Evolutionary conservation across 2,329 filamentous ascomycete genomes (phyloP).

Genomic region (Helminthosporium solani): DNA sequence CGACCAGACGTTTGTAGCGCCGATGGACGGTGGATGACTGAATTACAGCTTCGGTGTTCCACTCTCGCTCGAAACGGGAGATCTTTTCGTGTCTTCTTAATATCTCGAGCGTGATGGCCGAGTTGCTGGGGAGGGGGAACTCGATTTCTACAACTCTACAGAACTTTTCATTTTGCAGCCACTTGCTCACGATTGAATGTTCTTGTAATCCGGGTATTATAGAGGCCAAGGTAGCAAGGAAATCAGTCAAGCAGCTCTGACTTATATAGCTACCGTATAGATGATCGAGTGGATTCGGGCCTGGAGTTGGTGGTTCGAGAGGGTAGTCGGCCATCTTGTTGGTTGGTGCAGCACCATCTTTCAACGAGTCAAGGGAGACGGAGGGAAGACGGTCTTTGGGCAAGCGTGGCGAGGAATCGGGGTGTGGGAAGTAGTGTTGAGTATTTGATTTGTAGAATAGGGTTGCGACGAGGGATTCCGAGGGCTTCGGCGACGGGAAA

Average conservation of each 20-base stretch:
- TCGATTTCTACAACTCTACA: constrained; percentile 67
- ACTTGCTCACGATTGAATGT: constrained; percentile 50
- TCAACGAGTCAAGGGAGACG: constrained; percentile 34
- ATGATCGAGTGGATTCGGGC: constrained; percentile 57
- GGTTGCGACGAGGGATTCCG: constrained; percentile 34
- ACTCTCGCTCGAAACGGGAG: constrained; percentile 78
- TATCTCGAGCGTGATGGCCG: constrained; percentile 59
- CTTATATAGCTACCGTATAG: constrained; percentile 57
- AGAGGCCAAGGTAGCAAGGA: constrained; percentile 53
- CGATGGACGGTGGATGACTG: constrained; percentile 73
- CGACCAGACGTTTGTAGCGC: constrained; percentile 78
- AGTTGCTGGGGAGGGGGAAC: constrained; percentile 58
- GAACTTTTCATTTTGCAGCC: constrained; percentile 59
- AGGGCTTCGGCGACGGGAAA: neutral
- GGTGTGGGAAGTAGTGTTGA: constrained; percentile 47
- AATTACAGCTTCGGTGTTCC: constrained; percentile 82
- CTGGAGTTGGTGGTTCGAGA: constrained; percentile 55
- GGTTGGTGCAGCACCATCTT: constrained; percentile 53
- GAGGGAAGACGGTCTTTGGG: constrained; percentile 33
- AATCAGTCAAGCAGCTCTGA: constrained; percentile 57
- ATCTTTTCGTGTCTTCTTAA: constrained; percentile 78
- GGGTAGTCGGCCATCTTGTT: constrained; percentile 55
- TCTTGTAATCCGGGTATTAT: constrained; percentile 53
- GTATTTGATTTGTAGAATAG: constrained; percentile 42
- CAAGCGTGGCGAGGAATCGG: constrained; percentile 46